Conservation (phyloP, 495 filamentous ascomycete species). For the Penicillium turbatum region DNA sequence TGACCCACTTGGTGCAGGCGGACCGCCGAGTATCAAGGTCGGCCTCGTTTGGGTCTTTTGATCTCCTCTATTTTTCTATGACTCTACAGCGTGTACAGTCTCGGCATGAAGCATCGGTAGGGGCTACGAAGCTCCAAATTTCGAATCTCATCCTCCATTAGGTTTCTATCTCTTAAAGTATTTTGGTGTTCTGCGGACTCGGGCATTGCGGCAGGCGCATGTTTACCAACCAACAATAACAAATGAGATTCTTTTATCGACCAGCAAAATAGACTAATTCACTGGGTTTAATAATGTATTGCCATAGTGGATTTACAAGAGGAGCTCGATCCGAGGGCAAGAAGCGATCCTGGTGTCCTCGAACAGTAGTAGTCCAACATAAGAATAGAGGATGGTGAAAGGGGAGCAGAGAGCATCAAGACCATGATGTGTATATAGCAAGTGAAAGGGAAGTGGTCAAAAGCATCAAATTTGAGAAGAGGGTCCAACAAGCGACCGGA, state of each 20-base stretch:
- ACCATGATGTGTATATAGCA: too few relatives aligned
- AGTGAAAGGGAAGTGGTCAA: too few relatives aligned
- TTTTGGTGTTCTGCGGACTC: neutral
- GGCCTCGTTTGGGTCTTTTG: constrained; percentile 27
- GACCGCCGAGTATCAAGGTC: constrained; percentile 35
- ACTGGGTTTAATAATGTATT: neutral
- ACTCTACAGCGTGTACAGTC: constrained; percentile 42
- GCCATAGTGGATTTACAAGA: neutral
- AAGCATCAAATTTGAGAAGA: too few relatives aligned
- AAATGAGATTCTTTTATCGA: neutral
- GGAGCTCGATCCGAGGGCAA: too few relatives aligned
- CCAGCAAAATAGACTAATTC: neutral
- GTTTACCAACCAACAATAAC: neutral
- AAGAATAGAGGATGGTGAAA: too few relatives aligned
- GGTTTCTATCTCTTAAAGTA: neutral
- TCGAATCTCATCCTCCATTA: constrained; percentile 11
- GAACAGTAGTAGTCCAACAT: too few relatives aligned
- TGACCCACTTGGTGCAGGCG: constrained; percentile 15
- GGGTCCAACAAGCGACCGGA: neutral
- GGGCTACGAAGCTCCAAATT: constrained; percentile 23
- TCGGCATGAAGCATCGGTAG: constrained; percentile 39
- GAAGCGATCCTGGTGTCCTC: too few relatives aligned
- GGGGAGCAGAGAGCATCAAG: too few relatives aligned
- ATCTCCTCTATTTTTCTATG: constrained; percentile 20
- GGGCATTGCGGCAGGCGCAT: constrained; percentile 8